phyloP scores from a whole-genome alignment of 257 asterid genomes.

The Striga asiatica region DNA sequence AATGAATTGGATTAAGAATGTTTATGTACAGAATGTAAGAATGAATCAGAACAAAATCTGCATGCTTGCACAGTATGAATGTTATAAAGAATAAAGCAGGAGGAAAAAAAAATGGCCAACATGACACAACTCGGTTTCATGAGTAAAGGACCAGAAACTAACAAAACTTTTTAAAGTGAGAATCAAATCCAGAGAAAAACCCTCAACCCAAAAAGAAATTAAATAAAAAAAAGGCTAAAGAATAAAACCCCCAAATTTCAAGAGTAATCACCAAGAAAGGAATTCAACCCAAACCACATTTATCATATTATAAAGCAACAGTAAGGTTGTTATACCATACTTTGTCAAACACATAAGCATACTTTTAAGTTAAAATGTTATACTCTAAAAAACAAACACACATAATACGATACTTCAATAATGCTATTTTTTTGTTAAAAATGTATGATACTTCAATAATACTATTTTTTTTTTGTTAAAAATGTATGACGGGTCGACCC shows the following conservation, averaged over 20 bases:
- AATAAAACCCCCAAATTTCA: slow-evolving; percentile 14
- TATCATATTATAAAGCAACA: too few relatives aligned
- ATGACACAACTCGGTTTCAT: slow-evolving; percentile 8
- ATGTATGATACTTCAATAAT: too few relatives aligned
- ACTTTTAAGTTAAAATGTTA: too few relatives aligned
- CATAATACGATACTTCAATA: too few relatives aligned
- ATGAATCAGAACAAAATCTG: background rate
- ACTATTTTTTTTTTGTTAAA: too few relatives aligned
- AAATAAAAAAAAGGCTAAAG: too few relatives aligned
- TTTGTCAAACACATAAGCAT: too few relatives aligned
- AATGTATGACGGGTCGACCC: too few relatives aligned
- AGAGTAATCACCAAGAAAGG: slow-evolving; percentile 31
- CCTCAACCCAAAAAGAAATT: slow-evolving; percentile 11
- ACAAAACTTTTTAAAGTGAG: slow-evolving; percentile 27
- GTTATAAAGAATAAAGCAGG: slow-evolving; percentile 35
- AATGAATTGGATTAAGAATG: background rate
- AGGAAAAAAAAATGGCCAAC: background rate
- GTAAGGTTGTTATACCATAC: background rate
- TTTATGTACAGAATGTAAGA: background rate
- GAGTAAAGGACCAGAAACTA: slow-evolving; percentile 27
- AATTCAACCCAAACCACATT: background rate
- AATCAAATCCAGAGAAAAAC: slow-evolving; percentile 31
- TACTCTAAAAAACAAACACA: too few relatives aligned
- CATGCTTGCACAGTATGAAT: slow-evolving; percentile 16
- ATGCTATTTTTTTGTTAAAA: too few relatives aligned